Percentiles rank a stretch among this genome's conserved stretches.
These are phyloP conservation scores for Gardenia jasminoides DNA, from an alignment of 257 asterid genomes.

Conservation along the genomic window DNA sequence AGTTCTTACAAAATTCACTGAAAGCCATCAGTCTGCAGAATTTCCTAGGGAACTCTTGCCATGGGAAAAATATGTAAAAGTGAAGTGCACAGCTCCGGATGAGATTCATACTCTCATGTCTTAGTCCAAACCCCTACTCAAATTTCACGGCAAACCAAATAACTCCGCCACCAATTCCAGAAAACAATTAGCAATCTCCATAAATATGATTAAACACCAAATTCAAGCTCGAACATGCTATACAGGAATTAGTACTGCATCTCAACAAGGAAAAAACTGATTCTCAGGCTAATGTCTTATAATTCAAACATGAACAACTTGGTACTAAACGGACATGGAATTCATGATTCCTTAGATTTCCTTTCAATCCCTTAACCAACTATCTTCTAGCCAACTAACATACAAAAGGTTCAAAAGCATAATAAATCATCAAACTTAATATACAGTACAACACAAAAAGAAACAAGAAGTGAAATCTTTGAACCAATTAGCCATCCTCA, in stretches of 20 bases:
- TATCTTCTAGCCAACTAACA: no score
- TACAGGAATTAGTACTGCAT: no score
- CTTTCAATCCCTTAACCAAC: no score
- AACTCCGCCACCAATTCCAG: slow-evolving; percentile 24
- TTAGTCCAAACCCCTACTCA: slow-evolving; percentile 33
- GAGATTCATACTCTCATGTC: slow-evolving; percentile 36
- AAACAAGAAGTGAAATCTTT: not conserved
- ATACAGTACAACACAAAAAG: not conserved
- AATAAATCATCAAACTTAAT: not conserved
- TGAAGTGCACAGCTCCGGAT: slow-evolving; percentile 45
- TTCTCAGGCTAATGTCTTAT: no score
- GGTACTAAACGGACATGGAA: no score
- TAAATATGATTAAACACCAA: slow-evolving; percentile 2
- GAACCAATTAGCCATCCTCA: no score
- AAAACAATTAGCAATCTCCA: slow-evolving; percentile 21
- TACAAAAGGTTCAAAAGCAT: not conserved
- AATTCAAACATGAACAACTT: not conserved
- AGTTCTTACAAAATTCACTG: slow-evolving; percentile 76
- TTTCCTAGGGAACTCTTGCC: slow-evolving; percentile 60
- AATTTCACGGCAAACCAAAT: slow-evolving; percentile 20
- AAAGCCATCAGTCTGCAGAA: slow-evolving; percentile 78
- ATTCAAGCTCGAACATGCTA: no score
- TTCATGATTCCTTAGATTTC: no score
- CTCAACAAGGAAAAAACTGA: no score
- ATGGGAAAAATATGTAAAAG: slow-evolving; percentile 50